Base-by-base conservation (phyloP, 164 flowering plant genomes). In the Buxus sempervirens region DNA sequence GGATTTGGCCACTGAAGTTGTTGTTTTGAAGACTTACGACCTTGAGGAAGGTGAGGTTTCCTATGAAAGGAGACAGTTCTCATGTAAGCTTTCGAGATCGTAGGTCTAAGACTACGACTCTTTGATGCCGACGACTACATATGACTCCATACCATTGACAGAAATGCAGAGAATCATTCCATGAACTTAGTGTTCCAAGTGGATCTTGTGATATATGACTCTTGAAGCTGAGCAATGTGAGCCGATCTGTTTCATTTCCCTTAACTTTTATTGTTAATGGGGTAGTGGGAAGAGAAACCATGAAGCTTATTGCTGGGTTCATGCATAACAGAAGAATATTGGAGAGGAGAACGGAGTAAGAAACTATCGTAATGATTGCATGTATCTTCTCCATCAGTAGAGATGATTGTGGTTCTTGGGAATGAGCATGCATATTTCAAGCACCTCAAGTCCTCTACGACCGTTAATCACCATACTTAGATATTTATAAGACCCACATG, bases 91-190 rank as follows among this genome's bases (percentile, higher is more conserved):
- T 32, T 7, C 7, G 38, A 7, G 38, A 32, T 3, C 2, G 9
- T 7, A 73, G 15, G 9, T 58, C 13, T 41, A 73, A 45, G 0
- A 25, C 23, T 27, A 56, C 58, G 36, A 73, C 76, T 32, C 75
- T 58, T 51, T 60, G 58, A 27, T 56, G 62, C 18, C 26, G 22
- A 0, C 4, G 48, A 23, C 68, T 53, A 28, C 79, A 51, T 10
- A 70, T 58, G 6, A 75, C 62, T 14, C 78, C 78, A 4, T 24
- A 21, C 78, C 78, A 75, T 7, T 41, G 3, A 60, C 79, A 76
- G 62, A 72, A 72, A 27, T 72, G 75, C 25, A 27, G 28, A 16
- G 75, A 72, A 25, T 66, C 66, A 49, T 72, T 72, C 75, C 75
- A 72, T 12, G 62, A 72, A 38, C 48, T 38, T 24, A 64, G 41